Conservation (phyloP, 208 protist genomes). For the Eutreptiella sp. region DNA sequence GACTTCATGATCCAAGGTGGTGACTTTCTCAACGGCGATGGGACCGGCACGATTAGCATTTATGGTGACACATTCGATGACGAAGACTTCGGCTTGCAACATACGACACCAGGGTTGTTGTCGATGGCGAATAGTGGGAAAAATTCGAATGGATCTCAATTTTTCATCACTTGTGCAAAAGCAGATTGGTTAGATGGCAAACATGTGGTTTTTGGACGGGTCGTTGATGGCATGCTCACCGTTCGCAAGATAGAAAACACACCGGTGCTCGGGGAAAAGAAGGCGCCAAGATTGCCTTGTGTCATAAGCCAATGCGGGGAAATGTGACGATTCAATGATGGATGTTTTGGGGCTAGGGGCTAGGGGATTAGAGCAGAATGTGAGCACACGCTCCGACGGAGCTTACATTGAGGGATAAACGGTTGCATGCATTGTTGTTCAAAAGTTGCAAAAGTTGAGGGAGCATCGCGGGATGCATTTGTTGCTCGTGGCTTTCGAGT, state of each 20-base stretch:
- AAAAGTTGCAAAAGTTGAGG: too few species aligned
- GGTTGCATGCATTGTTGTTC: too few species aligned
- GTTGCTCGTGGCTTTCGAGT: too few species aligned
- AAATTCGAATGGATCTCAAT: constrained; percentile 32
- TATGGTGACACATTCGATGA: constrained; percentile 49
- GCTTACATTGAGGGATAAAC: too few species aligned
- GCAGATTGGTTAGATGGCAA: constrained; percentile 42
- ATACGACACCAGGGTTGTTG: constrained; percentile 26
- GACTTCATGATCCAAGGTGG: constrained; percentile 57
- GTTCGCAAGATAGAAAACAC: constrained; percentile 16
- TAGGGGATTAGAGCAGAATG: too few species aligned
- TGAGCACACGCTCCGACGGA: too few species aligned
- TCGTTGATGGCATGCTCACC: constrained; percentile 34
- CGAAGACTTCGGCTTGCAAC: constrained; percentile 56
- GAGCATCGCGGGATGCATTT: too few species aligned
- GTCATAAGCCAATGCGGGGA: constrained; percentile 18
- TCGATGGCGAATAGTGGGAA: constrained; percentile 31
- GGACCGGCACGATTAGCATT: constrained; percentile 45
- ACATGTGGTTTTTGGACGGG: constrained; percentile 58
- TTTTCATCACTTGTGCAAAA: constrained; percentile 29
- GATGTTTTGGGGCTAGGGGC: constrained; percentile 14
- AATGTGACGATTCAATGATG: constrained; percentile 20
- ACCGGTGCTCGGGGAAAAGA: constrained; percentile 4
- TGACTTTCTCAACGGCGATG: constrained; percentile 52
- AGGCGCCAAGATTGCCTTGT: constrained; percentile 13